Evolutionary conservation across 139 green algal species (phyloP).

Genomic region (Mesotaenium endlicherianum): DNA sequence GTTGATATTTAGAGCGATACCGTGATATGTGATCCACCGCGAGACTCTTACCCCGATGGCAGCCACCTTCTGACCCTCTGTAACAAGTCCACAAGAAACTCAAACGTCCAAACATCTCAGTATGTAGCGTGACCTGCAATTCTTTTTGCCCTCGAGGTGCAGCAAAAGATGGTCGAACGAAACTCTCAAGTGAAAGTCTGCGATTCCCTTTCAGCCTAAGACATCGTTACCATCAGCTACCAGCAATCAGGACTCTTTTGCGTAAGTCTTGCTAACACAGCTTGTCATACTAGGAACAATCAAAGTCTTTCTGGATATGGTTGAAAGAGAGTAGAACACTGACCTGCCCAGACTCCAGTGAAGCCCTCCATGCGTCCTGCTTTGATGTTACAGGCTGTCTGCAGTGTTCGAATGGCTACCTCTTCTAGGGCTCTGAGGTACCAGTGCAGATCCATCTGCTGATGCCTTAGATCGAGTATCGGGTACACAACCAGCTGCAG

Average conservation of each 20-base stretch:
- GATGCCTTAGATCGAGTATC: constrained; percentile 66
- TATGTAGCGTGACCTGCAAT: no score
- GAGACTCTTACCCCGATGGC: constrained; percentile 72
- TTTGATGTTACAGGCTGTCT: constrained; percentile 41
- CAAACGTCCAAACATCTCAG: no score
- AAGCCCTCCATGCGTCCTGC: constrained; percentile 63
- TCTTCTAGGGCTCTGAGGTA: constrained; percentile 69
- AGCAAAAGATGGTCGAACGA: no score
- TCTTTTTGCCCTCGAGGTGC: no score
- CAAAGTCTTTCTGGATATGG: no score
- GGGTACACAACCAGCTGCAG: constrained; percentile 73
- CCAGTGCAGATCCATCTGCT: constrained; percentile 73
- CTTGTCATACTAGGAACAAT: no score
- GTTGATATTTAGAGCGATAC: constrained; percentile 74
- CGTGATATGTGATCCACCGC: constrained; percentile 77
- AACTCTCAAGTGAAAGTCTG: no score
- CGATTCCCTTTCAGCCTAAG: no score
- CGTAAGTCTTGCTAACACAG: no score
- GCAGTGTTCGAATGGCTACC: constrained; percentile 46
- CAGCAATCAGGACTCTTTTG: no score
- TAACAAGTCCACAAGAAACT: no score
- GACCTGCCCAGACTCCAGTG: constrained; percentile 75
- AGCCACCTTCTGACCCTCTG: constrained; percentile 65
- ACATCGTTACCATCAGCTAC: no score
- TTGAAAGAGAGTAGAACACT: not conserved